Evolutionary conservation across 306 rosid species (phyloP), one percentile per base, ranked within the genome.

Genomic region (Rosa rugosa): DNA sequence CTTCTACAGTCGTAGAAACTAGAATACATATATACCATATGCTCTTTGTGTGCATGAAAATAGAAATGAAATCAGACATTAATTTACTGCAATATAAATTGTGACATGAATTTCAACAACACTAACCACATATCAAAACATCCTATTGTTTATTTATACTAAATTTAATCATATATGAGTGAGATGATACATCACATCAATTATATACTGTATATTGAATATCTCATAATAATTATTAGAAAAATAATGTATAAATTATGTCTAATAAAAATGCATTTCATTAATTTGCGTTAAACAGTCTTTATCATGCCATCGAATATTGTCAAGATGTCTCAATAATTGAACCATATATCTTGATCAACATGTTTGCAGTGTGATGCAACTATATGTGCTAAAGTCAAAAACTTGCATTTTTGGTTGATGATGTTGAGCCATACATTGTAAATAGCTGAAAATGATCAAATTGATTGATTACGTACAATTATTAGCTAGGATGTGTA

Each of bases 221-320:
- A 31, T 31, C 45, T 42, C 50, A 46, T 46, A 11, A 46, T 11
- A 46, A 46, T 46, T 11, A 11, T 46, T 10, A 46, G 16, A 46
- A 46, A 11, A 12, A 0, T 9, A 46, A 11, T 11, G 51, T 46
- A 2, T 46, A 10, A 46, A 47, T 13, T 47, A 56, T 4, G 66
- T 23, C 1, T 11, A 11, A 60, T 11, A 23, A 4, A 60, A 1
- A 11, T 54, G 51, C 63, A 56, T 56, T 22, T 73, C 22, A 53
- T 73, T 38, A 3, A 11, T 51, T 57, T 17, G 25, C 5, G n/a
- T 40, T 14, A 40, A 23, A 11, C 38, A 14, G 42, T 42, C 18
- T 12, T 56, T 40, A 56, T 74, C 78, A 75, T 63, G 45, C 20
- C 36, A 64, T 47, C 34, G 46, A n/a, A n/a, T 49, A n/a, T 49